Evolutionary conservation across 2,329 filamentous ascomycete species (phyloP).

Genomic region (Huntiella omanensis): DNA sequence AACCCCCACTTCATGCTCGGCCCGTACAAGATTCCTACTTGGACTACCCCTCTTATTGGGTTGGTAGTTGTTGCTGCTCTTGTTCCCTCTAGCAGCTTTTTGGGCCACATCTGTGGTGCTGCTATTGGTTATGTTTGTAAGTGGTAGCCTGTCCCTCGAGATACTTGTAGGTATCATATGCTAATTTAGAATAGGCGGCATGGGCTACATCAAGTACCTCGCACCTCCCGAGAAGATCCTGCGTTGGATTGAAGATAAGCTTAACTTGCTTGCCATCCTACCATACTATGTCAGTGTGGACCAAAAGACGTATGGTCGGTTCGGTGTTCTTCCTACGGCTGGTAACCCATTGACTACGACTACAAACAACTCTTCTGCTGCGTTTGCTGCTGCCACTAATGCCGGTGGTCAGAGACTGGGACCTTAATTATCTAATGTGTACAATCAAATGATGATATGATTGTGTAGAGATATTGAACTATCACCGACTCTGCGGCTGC

Average conservation of each 20-base stretch:
- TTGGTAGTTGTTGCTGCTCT: slow-evolving; percentile 58
- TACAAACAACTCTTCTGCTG: slow-evolving; percentile 28
- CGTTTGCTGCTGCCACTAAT: slow-evolving; percentile 32
- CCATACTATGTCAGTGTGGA: slow-evolving; percentile 90
- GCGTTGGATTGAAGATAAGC: slow-evolving; percentile 71
- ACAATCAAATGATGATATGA: neutral
- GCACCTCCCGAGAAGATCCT: slow-evolving; percentile 77
- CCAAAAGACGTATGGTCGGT: slow-evolving; percentile 86
- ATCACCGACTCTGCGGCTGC: no score
- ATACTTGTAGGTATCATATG: neutral
- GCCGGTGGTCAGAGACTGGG: slow-evolving; percentile 49
- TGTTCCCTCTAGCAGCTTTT: slow-evolving; percentile 61
- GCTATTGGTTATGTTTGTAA: slow-evolving; percentile 69
- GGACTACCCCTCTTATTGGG: slow-evolving; percentile 69
- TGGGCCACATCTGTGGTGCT: slow-evolving; percentile 77
- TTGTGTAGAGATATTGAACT: neutral
- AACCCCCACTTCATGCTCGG: slow-evolving; percentile 58
- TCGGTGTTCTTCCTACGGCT: slow-evolving; percentile 61
- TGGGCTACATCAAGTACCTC: slow-evolving; percentile 77
- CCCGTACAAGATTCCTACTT: slow-evolving; percentile 62
- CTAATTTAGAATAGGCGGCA: slow-evolving; percentile 38
- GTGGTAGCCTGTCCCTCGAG: slow-evolving; percentile 17
- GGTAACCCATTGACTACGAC: slow-evolving; percentile 19
- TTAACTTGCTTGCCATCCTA: slow-evolving; percentile 66
- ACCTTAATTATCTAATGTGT: slow-evolving; percentile 26